phyloP scores from a whole-genome alignment of 202 grass and related monocot species.

The Panicum hallii region DNA sequence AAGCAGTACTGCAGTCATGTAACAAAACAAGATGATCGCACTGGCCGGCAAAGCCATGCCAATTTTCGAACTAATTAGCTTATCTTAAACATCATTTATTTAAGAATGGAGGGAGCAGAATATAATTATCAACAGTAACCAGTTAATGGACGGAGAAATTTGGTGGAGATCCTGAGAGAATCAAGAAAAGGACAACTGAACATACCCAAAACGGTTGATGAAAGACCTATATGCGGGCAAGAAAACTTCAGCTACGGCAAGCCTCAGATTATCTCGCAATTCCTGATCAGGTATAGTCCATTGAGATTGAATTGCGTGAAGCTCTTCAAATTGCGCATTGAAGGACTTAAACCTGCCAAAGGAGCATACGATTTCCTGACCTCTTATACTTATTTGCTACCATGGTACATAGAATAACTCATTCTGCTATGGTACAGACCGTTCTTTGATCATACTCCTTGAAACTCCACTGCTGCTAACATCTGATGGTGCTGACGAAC shows the following conservation, averaged over 20 bases:
- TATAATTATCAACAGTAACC: slow-evolving; percentile 26
- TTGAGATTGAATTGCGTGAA: slow-evolving; percentile 75
- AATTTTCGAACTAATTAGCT: no score
- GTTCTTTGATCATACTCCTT: slow-evolving; percentile 77
- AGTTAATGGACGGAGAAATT: slow-evolving; percentile 16
- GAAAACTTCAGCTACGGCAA: slow-evolving; percentile 84
- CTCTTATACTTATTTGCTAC: neutral
- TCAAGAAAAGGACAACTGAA: neutral
- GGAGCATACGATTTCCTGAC: slow-evolving; percentile 3
- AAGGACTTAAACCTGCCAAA: slow-evolving; percentile 83
- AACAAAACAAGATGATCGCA: slow-evolving; percentile 26
- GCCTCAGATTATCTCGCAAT: slow-evolving; percentile 77
- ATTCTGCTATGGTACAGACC: slow-evolving; percentile 48
- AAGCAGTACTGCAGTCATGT: slow-evolving; percentile 23
- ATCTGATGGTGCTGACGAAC: slow-evolving; percentile 51
- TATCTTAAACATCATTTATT: neutral
- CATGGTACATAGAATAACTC: slow-evolving; percentile 7
- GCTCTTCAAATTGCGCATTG: slow-evolving; percentile 91
- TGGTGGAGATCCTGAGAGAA: neutral
- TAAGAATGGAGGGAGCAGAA: neutral
- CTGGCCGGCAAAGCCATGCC: neutral
- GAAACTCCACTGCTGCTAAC: slow-evolving; percentile 71
- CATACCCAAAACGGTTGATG: slow-evolving; percentile 81
- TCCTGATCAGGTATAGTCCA: slow-evolving; percentile 88
- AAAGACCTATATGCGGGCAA: slow-evolving; percentile 91